Base-by-base conservation (phyloP, 2,329 filamentous ascomycete genomes). In the Verticillium zaregamsianum region DNA sequence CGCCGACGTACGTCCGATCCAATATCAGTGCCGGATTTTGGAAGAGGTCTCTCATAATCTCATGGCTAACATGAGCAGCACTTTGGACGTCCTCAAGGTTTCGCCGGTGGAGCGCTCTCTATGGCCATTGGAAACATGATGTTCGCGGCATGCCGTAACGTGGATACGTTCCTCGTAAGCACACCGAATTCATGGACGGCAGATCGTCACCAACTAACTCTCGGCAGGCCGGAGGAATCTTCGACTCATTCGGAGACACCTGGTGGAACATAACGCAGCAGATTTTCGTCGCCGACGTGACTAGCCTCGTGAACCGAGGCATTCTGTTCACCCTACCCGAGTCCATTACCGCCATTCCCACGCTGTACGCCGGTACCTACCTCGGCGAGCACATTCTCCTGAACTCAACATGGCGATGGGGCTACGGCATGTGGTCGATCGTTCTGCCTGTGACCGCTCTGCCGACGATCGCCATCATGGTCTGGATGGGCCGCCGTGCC, bases 121-220 rank as follows among this genome's bases (percentile, higher is more conserved):
- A 77, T 76, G 63, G 74, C 83, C 63, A 71, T 86, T 59, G 79
- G 82, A 9, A 83, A 88, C 69, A 80, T 87, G 65, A 81, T 90
- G 72, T 89, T 88, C 76, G 88, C 88, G 11, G 77, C 79, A 1
- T 88, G 81, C 69, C 75, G 81, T 37, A 82, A 82, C 63, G 78
- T 89, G 45, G 76, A 82, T 62, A 83, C 82, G 2, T 89, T 86
- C 69, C 81, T 82, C 55, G 85, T 84, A 5, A 86, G 81, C 23
- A 78, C 87, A 66, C 84, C 88, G 9, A 84, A 90, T 63, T 89
- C 88, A 70, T 85, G 82, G 69, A 81, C 87, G 54, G 87, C 88
- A 23, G 73, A 78, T 61, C 69, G 74, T 61, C 69, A 75, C 12
- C 66, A 79, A 17, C 64, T 69, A 3, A 79, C 78, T 66, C 68